A percentile compares a stretch with the other conserved stretches of the same genome.
These are phyloP conservation scores for Anisodus tanguticus DNA, from an alignment of 257 asterid genomes.

Conservation along the genomic window DNA sequence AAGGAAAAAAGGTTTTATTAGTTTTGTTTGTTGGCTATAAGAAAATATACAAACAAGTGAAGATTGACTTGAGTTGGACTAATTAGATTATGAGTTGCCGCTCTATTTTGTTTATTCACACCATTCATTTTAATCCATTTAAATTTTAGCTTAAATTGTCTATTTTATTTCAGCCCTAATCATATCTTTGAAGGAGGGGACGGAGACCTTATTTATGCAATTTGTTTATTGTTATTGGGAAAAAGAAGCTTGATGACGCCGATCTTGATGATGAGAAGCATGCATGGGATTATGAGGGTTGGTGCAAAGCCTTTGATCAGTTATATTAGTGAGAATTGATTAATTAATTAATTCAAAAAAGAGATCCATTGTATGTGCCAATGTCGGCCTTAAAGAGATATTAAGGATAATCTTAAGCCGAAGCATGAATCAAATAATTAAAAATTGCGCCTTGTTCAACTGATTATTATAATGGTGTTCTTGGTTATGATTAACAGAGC, in stretches of 20 bases:
- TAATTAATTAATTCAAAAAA: not conserved
- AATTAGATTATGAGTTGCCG: no score
- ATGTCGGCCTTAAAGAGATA: not conserved
- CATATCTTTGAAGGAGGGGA: not conserved
- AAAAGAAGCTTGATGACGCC: not conserved
- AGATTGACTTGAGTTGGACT: not conserved
- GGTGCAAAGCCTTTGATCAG: not conserved
- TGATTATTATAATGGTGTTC: slow-evolving; percentile 24
- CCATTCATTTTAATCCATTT: not conserved
- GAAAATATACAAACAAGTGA: not conserved
- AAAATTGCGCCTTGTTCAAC: not conserved
- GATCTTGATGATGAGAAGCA: slow-evolving; percentile 34
- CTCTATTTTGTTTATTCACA: no score
- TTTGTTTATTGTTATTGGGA: not conserved
- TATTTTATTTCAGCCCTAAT: not conserved
- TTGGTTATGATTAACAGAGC: slow-evolving; percentile 35
- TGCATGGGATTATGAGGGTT: slow-evolving; percentile 1
- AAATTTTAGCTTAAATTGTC: not conserved
- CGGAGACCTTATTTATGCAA: not conserved
- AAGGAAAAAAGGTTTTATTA: no score
- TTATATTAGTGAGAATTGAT: not conserved
- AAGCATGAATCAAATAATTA: not conserved
- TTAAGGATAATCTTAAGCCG: slow-evolving; percentile 3
- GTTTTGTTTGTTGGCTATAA: no score
- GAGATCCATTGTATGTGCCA: slow-evolving; percentile 4